Conservation (phyloP, 257 asterid genomes). For the Nemophila menziesii region DNA sequence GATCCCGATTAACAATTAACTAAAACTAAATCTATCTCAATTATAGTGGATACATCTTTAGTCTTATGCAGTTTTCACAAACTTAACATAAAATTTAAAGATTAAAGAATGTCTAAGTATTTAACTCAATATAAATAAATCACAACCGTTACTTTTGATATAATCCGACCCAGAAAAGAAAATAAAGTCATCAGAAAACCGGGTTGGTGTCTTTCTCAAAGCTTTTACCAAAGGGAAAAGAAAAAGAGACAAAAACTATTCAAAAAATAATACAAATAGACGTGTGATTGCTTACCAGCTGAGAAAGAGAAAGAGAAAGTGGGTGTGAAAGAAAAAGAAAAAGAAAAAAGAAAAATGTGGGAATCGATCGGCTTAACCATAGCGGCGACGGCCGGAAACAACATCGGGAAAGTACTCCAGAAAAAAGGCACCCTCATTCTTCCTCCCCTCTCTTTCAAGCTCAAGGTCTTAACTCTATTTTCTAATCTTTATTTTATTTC, state of each 20-base stretch:
- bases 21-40: too few relatives aligned
- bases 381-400: conserved; percentile 97
- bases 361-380: conserved; percentile 76
- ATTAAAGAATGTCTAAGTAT: too few relatives aligned
- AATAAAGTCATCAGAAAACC: background rate
- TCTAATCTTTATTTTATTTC: too few relatives aligned
- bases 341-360: conserved; percentile 54
- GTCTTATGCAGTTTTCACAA: too few relatives aligned
- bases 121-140: too few relatives aligned
- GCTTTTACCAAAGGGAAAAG: too few relatives aligned
- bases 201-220: background rate
- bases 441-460: conserved; percentile 94
- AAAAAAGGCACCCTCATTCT: conserved; percentile 97
- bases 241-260: background rate
- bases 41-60: too few relatives aligned
- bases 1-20: too few relatives aligned
- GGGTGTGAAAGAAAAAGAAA: conserved; percentile 4
- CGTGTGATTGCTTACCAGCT: background rate
- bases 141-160: too few relatives aligned
- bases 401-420: conserved; percentile 98
- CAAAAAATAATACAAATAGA: background rate
- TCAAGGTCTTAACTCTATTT: too few relatives aligned
- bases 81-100: too few relatives aligned
- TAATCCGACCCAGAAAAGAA: too few relatives aligned
- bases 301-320: background rate